Evolutionary conservation across 208 protist genomes (phyloP).

Genomic region (Wallacemonas sp.): DNA sequence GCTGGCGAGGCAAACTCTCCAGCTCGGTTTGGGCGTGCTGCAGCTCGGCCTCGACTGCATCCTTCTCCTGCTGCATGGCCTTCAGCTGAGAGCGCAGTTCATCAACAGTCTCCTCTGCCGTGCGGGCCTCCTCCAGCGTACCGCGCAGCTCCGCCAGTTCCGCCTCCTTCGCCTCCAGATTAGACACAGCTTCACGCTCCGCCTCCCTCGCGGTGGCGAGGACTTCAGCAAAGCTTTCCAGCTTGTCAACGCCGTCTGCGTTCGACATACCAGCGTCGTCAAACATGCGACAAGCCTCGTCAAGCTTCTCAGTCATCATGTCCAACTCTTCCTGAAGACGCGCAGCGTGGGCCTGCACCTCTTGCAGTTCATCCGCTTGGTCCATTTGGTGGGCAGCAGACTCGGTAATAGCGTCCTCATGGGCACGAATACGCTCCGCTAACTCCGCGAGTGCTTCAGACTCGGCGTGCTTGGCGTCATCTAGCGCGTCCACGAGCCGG

Average conservation of each 20-base stretch:
- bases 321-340: conserved; percentile 40
- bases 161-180: conserved; percentile 32
- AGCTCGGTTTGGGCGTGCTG: conserved; percentile 25
- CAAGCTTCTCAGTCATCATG: conserved; percentile 35
- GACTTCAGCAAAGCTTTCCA: conserved; percentile 35
- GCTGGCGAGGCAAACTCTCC: conserved; percentile 18
- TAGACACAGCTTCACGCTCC: conserved; percentile 28
- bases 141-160: conserved; percentile 30
- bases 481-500: conserved; percentile 32
- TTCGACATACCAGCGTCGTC: conserved; percentile 28
- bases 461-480: neutral
- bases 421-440: neutral
- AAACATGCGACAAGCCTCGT: conserved; percentile 36
- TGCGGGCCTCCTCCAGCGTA: conserved; percentile 13
- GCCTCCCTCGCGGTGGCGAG: conserved; percentile 24
- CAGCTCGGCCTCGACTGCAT: conserved; percentile 29
- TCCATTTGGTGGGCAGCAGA: conserved; percentile 1
- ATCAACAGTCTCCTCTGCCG: conserved; percentile 22
- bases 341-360: conserved; percentile 24
- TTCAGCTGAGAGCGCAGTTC: conserved; percentile 18
- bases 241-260: conserved; percentile 31
- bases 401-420: neutral
- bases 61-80: conserved; percentile 34
- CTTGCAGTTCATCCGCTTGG: conserved; percentile 23
- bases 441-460: conserved; percentile 13